These are phyloP conservation scores for Hyphopichia homilentoma DNA, from an alignment of 805 yeast species.

Conservation along the genomic window DNA sequence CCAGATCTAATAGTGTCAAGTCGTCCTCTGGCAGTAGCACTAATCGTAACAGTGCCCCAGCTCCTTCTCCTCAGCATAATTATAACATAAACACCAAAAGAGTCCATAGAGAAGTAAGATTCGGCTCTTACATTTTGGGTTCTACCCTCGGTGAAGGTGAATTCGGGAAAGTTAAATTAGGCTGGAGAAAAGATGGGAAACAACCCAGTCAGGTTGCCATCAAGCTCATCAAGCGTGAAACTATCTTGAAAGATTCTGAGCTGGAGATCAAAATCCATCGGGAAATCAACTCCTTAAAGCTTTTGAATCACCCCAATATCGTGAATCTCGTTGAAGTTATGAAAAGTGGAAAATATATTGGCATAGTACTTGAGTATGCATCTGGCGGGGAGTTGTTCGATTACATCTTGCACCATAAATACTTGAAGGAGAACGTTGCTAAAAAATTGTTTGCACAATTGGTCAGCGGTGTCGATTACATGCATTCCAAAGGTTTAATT, in stretches of 20 bases:
- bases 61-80: no score
- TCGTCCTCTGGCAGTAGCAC: no score
- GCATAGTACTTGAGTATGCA: slow-evolving; percentile 94
- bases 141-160: slow-evolving; percentile 97
- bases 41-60: no score
- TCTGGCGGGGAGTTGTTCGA: slow-evolving; percentile 97
- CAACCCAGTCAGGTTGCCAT: slow-evolving; percentile 87
- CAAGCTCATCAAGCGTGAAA: slow-evolving; percentile 83
- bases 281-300: slow-evolving; percentile 86
- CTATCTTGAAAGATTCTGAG: slow-evolving; percentile 81
- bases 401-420: slow-evolving; percentile 80
- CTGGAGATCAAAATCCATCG: slow-evolving; percentile 86
- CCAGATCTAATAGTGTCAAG: no score
- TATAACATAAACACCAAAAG: slow-evolving; percentile 18
- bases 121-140: slow-evolving; percentile 88
- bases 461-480: slow-evolving; percentile 88
- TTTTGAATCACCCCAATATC: slow-evolving; percentile 89
- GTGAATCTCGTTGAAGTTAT: slow-evolving; percentile 88
- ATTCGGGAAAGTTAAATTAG: slow-evolving; percentile 94
- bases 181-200: slow-evolving; percentile 86
- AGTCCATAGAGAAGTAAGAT: slow-evolving; percentile 64
- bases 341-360: slow-evolving; percentile 91
- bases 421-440: slow-evolving; percentile 82
- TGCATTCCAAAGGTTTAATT: slow-evolving; percentile 76
- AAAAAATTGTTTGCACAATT: slow-evolving; percentile 88